These are phyloP conservation scores for Mastigamoeba balamuthi DNA, from an alignment of 78 protist genomes.

Conservation along the genomic window DNA sequence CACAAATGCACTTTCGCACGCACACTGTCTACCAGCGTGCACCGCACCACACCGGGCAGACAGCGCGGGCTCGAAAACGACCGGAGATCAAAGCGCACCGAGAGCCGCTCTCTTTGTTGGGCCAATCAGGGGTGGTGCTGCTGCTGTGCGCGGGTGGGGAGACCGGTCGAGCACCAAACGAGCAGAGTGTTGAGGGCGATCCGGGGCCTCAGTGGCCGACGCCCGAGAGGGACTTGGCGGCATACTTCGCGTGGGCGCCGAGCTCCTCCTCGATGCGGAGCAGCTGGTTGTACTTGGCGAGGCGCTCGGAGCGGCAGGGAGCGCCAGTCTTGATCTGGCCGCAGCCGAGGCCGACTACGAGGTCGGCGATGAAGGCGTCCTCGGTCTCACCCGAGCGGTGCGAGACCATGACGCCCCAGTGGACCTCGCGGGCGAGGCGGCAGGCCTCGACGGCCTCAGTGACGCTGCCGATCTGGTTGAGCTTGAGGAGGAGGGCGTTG, in stretches of 20 bases:
- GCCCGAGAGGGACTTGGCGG: no score
- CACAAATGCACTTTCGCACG: no score
- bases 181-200: no score
- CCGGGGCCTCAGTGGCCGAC: no score
- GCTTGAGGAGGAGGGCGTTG: slow-evolving; percentile 94
- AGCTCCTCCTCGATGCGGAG: slow-evolving; percentile 74
- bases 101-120: no score
- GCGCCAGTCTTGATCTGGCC: slow-evolving; percentile 99
- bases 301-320: slow-evolving; percentile 96
- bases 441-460: slow-evolving; percentile 82
- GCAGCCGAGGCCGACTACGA: slow-evolving; percentile 93
- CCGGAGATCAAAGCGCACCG: no score
- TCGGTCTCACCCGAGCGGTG: slow-evolving; percentile 98
- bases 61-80: no score
- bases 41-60: no score
- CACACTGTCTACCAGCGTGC: no score
- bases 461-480: slow-evolving; percentile 88
- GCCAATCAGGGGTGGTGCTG: no score
- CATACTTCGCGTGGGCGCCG: slow-evolving; percentile 9
- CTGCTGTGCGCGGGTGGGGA: no score
- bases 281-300: slow-evolving; percentile 98
- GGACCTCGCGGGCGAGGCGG: slow-evolving; percentile 44
- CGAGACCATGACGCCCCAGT: slow-evolving; percentile 95
- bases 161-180: no score
- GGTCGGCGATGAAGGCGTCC: slow-evolving; percentile 95